Evolutionary conservation across 208 protist species (phyloP).

Genomic region (Herpetomonas muscarum): DNA sequence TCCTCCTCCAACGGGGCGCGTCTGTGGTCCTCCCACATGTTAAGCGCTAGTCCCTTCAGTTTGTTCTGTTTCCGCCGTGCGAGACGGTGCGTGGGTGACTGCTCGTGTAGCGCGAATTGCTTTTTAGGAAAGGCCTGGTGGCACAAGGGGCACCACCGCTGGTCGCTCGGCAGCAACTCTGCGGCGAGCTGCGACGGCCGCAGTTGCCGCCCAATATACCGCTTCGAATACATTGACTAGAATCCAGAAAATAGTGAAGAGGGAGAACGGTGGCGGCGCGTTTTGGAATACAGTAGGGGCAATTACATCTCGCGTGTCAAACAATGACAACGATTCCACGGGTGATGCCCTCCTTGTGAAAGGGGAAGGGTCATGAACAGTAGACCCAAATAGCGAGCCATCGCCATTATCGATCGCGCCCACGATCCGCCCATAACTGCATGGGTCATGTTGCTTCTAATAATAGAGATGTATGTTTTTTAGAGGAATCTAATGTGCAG

Average conservation of each 20-base stretch:
- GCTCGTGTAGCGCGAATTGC: slow-evolving; percentile 33
- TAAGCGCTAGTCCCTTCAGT: slow-evolving; percentile 62
- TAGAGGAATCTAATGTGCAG: too few species aligned
- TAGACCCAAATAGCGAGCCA: too few species aligned
- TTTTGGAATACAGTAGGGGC: too few species aligned
- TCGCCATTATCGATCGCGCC: too few species aligned
- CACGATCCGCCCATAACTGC: too few species aligned
- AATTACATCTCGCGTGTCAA: too few species aligned
- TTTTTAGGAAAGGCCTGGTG: slow-evolving; percentile 53
- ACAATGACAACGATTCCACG: too few species aligned
- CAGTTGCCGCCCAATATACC: slow-evolving; percentile 72
- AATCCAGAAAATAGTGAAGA: background rate
- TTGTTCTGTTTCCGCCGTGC: slow-evolving; percentile 61
- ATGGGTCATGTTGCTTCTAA: too few species aligned
- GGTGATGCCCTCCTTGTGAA: too few species aligned
- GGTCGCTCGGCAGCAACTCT: slow-evolving; percentile 62
- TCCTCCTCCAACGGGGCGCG: slow-evolving; percentile 59
- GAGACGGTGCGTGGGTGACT: slow-evolving; percentile 40
- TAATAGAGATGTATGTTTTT: too few species aligned
- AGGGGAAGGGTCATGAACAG: too few species aligned
- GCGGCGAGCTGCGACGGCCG: slow-evolving; percentile 67
- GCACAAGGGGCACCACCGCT: slow-evolving; percentile 79
- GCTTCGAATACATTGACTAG: slow-evolving; percentile 42
- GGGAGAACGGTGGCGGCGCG: background rate
- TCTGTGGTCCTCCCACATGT: slow-evolving; percentile 77